A percentile compares a stretch with the other conserved stretches of the same genome.
phyloP scores from a whole-genome alignment of 495 filamentous ascomycete genomes.

The Aspergillus heteromorphus region DNA sequence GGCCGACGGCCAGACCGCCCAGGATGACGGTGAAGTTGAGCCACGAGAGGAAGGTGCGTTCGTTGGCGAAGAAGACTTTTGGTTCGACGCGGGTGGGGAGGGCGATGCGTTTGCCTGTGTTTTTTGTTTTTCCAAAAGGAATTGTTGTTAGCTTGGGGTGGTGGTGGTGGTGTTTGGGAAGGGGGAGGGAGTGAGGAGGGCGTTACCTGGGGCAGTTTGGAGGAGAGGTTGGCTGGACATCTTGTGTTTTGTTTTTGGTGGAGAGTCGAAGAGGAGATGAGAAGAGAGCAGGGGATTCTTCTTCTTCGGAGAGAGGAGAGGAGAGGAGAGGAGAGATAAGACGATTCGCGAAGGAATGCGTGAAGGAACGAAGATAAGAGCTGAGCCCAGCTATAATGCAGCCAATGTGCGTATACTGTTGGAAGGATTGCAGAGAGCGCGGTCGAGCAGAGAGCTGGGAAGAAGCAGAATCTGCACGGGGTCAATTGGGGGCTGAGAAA shows the following conservation, averaged over 20 bases:
- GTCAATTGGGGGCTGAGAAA: neutral
- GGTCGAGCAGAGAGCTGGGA: neutral
- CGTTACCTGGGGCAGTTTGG: conserved; percentile 67
- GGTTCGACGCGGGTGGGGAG: conserved; percentile 97
- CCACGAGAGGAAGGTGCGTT: conserved; percentile 98
- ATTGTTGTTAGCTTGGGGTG: neutral
- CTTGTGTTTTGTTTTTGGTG: conserved; percentile 3
- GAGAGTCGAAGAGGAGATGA: neutral
- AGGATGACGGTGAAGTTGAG: conserved; percentile 99
- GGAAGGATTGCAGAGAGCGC: neutral
- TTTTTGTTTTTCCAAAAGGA: neutral
- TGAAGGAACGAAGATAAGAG: too few relatives aligned
- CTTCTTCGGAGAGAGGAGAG: too few relatives aligned
- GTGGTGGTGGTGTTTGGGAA: neutral
- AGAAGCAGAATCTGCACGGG: neutral
- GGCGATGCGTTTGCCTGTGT: conserved; percentile 89
- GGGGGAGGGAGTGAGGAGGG: neutral
- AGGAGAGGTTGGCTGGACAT: conserved; percentile 98
- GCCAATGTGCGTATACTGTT: too few relatives aligned
- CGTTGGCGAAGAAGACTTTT: conserved; percentile 99
- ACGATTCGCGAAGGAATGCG: neutral
- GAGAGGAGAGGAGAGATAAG: neutral
- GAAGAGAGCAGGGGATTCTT: too few relatives aligned
- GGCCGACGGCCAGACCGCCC: conserved; percentile 88
- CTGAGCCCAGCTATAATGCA: too few relatives aligned